A percentile compares a stretch with the other conserved stretches of the same genome.
phyloP scores from a whole-genome alignment of 768 basidiomycete genomes.

The Leccinum variicolor region DNA sequence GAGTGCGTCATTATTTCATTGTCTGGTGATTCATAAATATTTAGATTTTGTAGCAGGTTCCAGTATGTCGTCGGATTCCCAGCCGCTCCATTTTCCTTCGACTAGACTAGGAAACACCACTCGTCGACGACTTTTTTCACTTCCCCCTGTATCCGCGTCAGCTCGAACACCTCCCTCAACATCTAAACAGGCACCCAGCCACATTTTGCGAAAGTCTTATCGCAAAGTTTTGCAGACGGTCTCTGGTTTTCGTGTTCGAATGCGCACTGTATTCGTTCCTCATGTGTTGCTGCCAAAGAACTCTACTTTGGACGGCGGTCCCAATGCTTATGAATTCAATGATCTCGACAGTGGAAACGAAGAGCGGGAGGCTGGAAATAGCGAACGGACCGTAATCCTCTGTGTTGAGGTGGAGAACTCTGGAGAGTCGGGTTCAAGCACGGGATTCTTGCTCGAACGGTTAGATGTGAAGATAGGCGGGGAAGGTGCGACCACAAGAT shows the following conservation, averaged over 20 bases:
- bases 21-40: background rate
- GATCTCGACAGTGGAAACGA: constrained; percentile 48
- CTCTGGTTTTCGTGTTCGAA: constrained; percentile 84
- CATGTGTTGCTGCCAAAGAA: constrained; percentile 65
- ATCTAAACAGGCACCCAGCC: constrained; percentile 45
- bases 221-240: constrained; percentile 74
- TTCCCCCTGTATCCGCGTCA: constrained; percentile 47
- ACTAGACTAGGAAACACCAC: constrained; percentile 67
- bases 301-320: constrained; percentile 21
- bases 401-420: constrained; percentile 89
- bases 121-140: constrained; percentile 64
- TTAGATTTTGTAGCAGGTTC: constrained; percentile 35
- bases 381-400: constrained; percentile 84
- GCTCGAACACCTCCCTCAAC: constrained; percentile 45
- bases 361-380: constrained; percentile 61
- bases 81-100: constrained; percentile 55
- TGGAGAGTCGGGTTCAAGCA: constrained; percentile 53
- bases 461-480: constrained; percentile 77
- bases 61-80: constrained; percentile 36
- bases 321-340: constrained; percentile 28
- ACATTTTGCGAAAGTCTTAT: constrained; percentile 83
- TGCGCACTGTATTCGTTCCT: constrained; percentile 93
- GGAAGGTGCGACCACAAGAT: constrained; percentile 47
- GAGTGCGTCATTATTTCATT: constrained; percentile 39
- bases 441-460: constrained; percentile 73